These are phyloP conservation scores for Geotrichum fermentans DNA, from an alignment of 1,139 yeast genomes.

Conservation along the genomic window DNA sequence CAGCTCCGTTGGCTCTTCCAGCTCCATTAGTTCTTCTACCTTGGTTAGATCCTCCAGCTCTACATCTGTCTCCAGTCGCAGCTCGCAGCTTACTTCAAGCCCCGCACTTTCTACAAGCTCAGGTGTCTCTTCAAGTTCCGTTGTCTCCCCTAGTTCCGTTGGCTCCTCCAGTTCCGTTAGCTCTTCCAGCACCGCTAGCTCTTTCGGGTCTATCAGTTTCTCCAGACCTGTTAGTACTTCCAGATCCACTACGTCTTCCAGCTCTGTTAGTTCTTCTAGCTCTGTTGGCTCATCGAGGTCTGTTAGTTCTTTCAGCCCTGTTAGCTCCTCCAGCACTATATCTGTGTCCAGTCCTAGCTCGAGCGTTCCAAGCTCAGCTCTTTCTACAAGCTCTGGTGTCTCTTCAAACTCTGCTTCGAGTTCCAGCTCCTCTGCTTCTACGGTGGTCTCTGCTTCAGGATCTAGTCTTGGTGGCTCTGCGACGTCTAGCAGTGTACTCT, in stretches of 20 bases:
- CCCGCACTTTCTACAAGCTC: constrained; percentile 3
- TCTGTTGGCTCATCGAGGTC: background rate
- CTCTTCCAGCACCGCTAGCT: background rate
- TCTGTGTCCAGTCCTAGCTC: no score
- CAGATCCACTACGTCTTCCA: no score
- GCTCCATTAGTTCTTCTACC: background rate
- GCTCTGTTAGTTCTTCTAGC: background rate
- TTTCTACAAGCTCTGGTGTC: constrained; percentile 4
- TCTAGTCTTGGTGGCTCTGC: background rate
- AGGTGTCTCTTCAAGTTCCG: background rate
- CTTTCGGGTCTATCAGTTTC: background rate
- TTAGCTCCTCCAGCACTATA: constrained; percentile 3
- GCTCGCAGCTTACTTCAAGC: no score
- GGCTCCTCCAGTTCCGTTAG: background rate
- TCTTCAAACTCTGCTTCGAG: background rate
- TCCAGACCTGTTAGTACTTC: background rate
- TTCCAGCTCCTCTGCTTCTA: no score
- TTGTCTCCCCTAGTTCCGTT: background rate
- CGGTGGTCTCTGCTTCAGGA: background rate
- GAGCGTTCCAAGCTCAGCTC: no score
- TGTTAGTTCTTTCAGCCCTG: background rate
- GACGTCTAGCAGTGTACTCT: background rate
- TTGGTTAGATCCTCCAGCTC: no score
- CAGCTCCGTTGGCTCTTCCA: background rate
- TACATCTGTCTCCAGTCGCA: constrained; percentile 1